Base-by-base conservation (phyloP, 2,329 filamentous ascomycete genomes). In the Bipolaris gigantea region DNA sequence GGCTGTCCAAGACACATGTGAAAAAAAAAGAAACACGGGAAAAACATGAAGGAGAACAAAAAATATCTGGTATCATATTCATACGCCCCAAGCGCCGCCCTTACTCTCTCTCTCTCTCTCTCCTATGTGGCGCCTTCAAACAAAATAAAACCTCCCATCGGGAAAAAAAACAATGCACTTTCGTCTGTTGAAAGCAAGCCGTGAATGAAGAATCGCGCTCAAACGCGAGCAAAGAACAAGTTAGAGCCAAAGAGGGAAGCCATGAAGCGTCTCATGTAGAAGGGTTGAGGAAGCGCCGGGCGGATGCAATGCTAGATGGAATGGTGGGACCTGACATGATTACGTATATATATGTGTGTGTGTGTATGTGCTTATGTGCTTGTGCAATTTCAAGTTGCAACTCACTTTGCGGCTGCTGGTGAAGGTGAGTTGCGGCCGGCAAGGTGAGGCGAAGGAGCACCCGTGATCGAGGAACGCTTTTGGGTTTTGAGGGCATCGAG, bases 401-500 rank as follows among this genome's bases (percentile, higher is more conserved):
- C 44, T 53, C 45, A 56, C 34, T 36, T 53, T 21, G 36, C 32
- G 4, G 62, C 64, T 33, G 69, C 67, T 43, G 66, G 67, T 1
- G 67, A 71, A 10, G 71, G 70, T 21, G 71, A 73, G 50, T 65
- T 63, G 50, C 71, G 68, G 38, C 65, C 65, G 11, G 66, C 36
- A 7, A 66, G 60, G 51, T 73, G 59, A 35, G 66, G 61, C 15
- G 60, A 55, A 7, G 70, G 71, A 15, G 69, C 65, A 54, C 69
- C 67, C 1, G 69, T 72, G 21, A 74, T 66, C 2, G 70, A 72
- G 5, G 59, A 62, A 33, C 74, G 69, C 50, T 76, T 76, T 47
- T 71, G 63, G 3, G 69, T 62, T 50, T 74, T 73, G 52, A 77
- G 75, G 0, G 66, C 57, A 30, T 76, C 72, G 25, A 80, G 73